A percentile compares a stretch with the other conserved stretches of the same genome.
Conservation (phyloP, 2,329 filamentous ascomycete genomes). For the Alternaria sp. region DNA sequence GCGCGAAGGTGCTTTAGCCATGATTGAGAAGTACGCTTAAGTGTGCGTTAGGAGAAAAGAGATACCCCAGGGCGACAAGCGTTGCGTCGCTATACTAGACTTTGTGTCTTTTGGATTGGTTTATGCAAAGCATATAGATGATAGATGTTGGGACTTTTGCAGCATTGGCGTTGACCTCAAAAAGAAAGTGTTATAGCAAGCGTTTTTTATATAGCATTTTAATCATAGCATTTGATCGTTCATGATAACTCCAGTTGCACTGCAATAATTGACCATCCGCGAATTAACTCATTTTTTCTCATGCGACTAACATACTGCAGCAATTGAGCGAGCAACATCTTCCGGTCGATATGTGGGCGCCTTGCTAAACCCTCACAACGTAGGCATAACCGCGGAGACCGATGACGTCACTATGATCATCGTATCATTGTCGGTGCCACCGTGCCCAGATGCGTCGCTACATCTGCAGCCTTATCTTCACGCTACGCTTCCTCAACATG, state of each 20-base stretch:
- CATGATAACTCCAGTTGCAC: neutral
- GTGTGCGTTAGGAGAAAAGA: neutral
- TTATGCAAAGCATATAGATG: neutral
- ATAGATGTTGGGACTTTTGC: neutral
- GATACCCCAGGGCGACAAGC: neutral
- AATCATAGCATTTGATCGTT: neutral
- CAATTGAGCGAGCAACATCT: neutral
- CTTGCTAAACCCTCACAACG: neutral
- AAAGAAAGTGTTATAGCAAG: constrained; percentile 5
- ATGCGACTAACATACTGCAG: neutral
- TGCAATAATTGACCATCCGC: neutral
- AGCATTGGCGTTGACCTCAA: neutral
- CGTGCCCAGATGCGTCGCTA: neutral
- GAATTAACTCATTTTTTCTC: neutral
- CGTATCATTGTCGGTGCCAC: neutral
- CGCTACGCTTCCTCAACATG: constrained; percentile 1
- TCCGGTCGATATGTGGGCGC: neutral
- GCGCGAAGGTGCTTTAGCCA: constrained; percentile 32
- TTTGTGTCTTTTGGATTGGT: constrained; percentile 1
- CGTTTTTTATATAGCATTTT: constrained; percentile 1
- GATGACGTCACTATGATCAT: neutral
- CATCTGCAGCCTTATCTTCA: constrained; percentile 2
- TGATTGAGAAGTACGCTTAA: constrained; percentile 32
- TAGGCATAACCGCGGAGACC: neutral
- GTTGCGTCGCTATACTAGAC: neutral